Conservation (phyloP, 176 grass and related monocot genomes). For the Cenchrus fungigraminus region DNA sequence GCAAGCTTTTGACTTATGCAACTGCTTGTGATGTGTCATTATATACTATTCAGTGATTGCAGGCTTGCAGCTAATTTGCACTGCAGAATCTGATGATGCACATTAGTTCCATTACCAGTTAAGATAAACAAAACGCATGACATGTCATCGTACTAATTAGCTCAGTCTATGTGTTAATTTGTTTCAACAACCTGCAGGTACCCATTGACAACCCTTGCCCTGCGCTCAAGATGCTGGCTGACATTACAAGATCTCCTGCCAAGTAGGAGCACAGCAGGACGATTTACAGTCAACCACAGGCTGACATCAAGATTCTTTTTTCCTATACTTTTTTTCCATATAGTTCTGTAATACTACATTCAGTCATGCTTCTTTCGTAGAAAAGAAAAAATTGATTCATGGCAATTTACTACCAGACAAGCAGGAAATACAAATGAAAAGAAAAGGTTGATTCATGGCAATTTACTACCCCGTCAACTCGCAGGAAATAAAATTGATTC, state of each 20-base stretch:
- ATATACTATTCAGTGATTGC: neutral
- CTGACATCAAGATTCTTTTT: neutral
- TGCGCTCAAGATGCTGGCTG: conserved; percentile 78
- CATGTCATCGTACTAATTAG: conserved; percentile 1
- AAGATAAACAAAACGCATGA: too few relatives aligned
- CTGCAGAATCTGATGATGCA: neutral
- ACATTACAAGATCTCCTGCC: conserved; percentile 70
- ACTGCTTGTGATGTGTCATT: neutral
- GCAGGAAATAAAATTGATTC: neutral
- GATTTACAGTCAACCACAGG: neutral
- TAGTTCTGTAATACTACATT: neutral
- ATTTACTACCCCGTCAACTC: too few relatives aligned
- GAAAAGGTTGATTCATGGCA: neutral
- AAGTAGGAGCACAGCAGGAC: conserved; percentile 12
- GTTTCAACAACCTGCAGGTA: conserved; percentile 58
- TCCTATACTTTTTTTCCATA: too few relatives aligned
- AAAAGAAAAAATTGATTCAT: neutral
- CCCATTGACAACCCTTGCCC: conserved; percentile 94
- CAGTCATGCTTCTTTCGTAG: neutral
- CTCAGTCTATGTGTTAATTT: neutral
- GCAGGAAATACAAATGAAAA: conserved; percentile 7
- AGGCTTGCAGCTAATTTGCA: neutral
- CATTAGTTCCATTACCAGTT: too few relatives aligned
- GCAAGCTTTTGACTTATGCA: neutral
- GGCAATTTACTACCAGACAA: conserved; percentile 32